Evolutionary conservation across 106 monocot species (phyloP).

Genomic region (Posidonia australis): DNA sequence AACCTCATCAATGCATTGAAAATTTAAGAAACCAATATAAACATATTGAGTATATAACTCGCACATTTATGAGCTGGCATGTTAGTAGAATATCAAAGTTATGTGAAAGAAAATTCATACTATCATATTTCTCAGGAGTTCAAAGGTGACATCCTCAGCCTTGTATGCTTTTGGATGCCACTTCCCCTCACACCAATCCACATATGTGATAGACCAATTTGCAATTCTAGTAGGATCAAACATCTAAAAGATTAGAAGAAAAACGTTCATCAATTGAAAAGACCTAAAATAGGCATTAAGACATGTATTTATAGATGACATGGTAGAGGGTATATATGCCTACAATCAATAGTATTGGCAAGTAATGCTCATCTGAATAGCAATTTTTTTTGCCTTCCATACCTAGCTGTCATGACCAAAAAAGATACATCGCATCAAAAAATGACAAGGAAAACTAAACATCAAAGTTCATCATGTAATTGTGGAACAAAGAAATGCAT

Average conservation of each 20-base stretch:
- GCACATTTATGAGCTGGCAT: background rate
- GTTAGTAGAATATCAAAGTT: no score
- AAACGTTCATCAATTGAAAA: no score
- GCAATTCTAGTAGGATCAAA: conserved; percentile 71
- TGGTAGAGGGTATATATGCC: no score
- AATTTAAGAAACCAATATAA: conserved; percentile 5
- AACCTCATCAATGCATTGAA: conserved; percentile 68
- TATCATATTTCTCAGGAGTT: no score
- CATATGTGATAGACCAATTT: conserved; percentile 82
- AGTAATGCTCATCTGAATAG: conserved; percentile 90
- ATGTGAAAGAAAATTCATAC: no score
- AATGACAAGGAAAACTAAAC: no score
- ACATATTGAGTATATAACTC: conserved; percentile 1
- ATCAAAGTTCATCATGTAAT: no score
- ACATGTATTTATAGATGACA: background rate
- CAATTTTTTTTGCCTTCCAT: conserved; percentile 70
- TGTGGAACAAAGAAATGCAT: background rate
- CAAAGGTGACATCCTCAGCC: conserved; percentile 41
- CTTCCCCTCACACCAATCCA: conserved; percentile 83
- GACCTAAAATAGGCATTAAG: background rate
- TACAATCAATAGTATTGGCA: conserved; percentile 75
- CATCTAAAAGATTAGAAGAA: no score
- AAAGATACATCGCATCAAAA: background rate
- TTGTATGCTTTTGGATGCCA: conserved; percentile 78
- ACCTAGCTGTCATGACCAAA: conserved; percentile 37